Evolutionary conservation across 768 basidiomycete species (phyloP).

Genomic region (Tulasnella sp.): DNA sequence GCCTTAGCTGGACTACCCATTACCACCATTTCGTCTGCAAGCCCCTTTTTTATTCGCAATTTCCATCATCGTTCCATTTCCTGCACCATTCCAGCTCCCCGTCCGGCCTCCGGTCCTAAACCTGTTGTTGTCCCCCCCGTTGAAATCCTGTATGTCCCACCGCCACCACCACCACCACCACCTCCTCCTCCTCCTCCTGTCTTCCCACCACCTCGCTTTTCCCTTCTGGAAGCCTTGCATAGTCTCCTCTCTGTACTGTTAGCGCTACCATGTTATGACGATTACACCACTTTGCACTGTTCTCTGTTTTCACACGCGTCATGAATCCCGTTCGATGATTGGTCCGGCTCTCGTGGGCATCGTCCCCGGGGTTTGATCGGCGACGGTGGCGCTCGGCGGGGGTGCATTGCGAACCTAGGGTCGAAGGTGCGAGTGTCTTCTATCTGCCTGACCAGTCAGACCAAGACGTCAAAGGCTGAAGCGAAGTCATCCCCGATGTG

Average conservation of each 20-base stretch:
- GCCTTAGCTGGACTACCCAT: background rate
- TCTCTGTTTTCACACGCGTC: background rate
- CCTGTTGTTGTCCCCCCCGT: background rate
- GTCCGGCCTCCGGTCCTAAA: too few species aligned
- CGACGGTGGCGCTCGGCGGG: background rate
- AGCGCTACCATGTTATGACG: background rate
- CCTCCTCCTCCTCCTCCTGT: background rate
- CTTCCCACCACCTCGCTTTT: background rate
- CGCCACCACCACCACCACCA: background rate
- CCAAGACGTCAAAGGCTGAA: too few species aligned
- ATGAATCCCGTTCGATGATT: background rate
- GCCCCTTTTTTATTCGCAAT: background rate
- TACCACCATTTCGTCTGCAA: background rate
- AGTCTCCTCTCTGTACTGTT: background rate
- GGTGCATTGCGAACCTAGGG: background rate
- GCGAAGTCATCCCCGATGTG: too few species aligned
- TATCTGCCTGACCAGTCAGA: background rate
- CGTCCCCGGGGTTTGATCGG: background rate
- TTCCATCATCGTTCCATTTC: background rate
- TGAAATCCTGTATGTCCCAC: background rate
- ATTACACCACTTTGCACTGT: background rate
- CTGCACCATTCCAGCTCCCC: background rate
- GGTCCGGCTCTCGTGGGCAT: background rate
- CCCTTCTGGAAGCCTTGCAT: background rate
- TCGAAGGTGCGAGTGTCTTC: background rate